Evolutionary conservation across 73 alveolate species (phyloP), one percentile per base, ranked within the genome.

Genomic region (Symbiodinium pilosum): DNA sequence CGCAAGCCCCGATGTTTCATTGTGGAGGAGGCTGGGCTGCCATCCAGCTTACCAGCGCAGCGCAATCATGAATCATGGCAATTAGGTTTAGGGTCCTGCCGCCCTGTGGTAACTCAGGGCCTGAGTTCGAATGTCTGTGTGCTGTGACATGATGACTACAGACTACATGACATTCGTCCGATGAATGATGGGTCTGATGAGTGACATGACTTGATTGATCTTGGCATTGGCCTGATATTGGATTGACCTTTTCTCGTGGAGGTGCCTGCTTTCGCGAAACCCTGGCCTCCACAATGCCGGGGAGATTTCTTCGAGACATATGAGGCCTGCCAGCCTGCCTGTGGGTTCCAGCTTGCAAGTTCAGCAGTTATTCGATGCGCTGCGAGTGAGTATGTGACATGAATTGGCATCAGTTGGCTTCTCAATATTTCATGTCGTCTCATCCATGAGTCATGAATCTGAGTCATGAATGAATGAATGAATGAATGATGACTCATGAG

Each of bases 21-120:
- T 41, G 24, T 83, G 69, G 92, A 83, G 43, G 68, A 83, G 92
- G 92, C n/a, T n/a, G n/a, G n/a, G n/a, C n/a, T n/a, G n/a, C n/a
- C n/a, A n/a, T n/a, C n/a, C n/a, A n/a, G n/a, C n/a, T n/a, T n/a
- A n/a, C n/a, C n/a, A n/a, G n/a, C n/a, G n/a, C n/a, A n/a, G n/a
- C n/a, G n/a, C n/a, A n/a, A n/a, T 51, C 41, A 8, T 26, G 86
- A 8, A 16, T 47, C 24, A 47, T 47, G 64, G 8, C 24, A 47
- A 47, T 11, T 8, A 16, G 64, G 8, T 47, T 47, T 16, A 47
- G 16, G 64, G 64, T 16, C 16, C 64, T 11, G 16, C 24, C 24
- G 64, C 64, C 16, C 64, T 11, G 16, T 8, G 64, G 16, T 47
- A 16, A 8, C 24, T 47, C 16, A 11, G 24, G 64, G 64, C 64